phyloP scores from a whole-genome alignment of 2,329 filamentous ascomycete species.

The Colletotrichum sp. region DNA sequence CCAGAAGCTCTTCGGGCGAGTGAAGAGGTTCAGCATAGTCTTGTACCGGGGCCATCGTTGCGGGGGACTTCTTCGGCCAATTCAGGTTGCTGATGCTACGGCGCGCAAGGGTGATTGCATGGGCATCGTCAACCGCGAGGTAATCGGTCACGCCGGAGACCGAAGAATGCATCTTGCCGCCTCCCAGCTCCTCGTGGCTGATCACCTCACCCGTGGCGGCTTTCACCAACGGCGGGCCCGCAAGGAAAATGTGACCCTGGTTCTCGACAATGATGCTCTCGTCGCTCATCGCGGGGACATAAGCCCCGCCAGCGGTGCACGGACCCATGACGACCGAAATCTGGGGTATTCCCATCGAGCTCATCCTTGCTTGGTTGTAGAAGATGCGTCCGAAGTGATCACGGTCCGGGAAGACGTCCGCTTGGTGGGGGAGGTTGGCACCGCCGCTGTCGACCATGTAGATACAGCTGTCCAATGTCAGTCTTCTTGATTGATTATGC shows the following conservation, averaged over 20 bases:
- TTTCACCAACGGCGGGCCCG: conserved; percentile 92
- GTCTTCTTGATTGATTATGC: background rate
- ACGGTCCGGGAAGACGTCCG: conserved; percentile 92
- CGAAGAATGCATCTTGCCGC: conserved; percentile 86
- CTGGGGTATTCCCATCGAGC: conserved; percentile 85
- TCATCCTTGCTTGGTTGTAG: conserved; percentile 97
- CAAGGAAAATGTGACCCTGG: conserved; percentile 97
- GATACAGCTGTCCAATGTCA: conserved; percentile 65
- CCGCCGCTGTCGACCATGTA: conserved; percentile 97
- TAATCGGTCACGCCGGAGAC: conserved; percentile 96
- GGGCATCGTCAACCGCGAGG: conserved; percentile 90
- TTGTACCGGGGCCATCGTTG: conserved; percentile 38
- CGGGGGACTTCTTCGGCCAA: conserved; percentile 66
- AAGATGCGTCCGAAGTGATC: conserved; percentile 98
- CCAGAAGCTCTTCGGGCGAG: conserved; percentile 78
- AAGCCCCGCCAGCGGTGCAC: conserved; percentile 94
- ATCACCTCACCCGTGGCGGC: conserved; percentile 94
- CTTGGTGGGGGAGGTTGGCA: conserved; percentile 92
- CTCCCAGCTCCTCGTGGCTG: conserved; percentile 87
- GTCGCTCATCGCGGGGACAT: conserved; percentile 96
- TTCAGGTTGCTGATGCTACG: conserved; percentile 89
- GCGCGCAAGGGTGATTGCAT: conserved; percentile 85
- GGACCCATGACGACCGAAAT: conserved; percentile 97
- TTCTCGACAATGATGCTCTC: conserved; percentile 96
- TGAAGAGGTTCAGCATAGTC: conserved; percentile 79